These are phyloP conservation scores for Helotiales sp. DNA, from an alignment of 2,329 filamentous ascomycete genomes.

Conservation along the genomic window DNA sequence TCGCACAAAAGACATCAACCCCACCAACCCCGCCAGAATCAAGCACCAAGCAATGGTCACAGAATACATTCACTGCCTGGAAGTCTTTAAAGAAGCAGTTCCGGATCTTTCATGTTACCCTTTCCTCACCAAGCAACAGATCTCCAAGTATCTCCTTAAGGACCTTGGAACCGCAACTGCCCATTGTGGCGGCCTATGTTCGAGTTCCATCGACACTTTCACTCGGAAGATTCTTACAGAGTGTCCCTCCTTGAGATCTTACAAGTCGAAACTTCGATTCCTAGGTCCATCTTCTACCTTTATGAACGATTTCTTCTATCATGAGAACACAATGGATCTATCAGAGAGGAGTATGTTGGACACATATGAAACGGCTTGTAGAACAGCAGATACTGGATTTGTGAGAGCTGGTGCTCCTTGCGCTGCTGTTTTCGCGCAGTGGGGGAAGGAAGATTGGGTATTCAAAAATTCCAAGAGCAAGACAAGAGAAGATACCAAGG, in stretches of 20 bases:
- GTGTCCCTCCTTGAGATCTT: neutral
- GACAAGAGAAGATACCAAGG: neutral
- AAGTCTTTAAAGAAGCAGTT: neutral
- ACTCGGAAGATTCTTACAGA: neutral
- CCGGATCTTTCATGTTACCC: neutral
- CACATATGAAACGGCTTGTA: neutral
- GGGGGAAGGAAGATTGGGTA: neutral
- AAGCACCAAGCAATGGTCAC: neutral
- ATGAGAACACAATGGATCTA: neutral
- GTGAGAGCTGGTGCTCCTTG: neutral
- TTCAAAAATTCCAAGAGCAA: neutral
- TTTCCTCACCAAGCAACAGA: neutral
- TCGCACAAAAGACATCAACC: neutral
- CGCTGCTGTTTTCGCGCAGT: neutral
- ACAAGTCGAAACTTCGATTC: neutral
- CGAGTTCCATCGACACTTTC: neutral
- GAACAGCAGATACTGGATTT: neutral
- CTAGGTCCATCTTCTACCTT: neutral
- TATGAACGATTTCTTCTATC: neutral
- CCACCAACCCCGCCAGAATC: neutral
- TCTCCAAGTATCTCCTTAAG: neutral
- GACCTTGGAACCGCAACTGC: neutral
- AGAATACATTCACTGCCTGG: neutral
- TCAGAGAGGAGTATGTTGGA: neutral
- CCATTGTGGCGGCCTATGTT: neutral